Conservation (phyloP, 2,329 filamentous ascomycete species). For the Escovopsis sp. region DNA sequence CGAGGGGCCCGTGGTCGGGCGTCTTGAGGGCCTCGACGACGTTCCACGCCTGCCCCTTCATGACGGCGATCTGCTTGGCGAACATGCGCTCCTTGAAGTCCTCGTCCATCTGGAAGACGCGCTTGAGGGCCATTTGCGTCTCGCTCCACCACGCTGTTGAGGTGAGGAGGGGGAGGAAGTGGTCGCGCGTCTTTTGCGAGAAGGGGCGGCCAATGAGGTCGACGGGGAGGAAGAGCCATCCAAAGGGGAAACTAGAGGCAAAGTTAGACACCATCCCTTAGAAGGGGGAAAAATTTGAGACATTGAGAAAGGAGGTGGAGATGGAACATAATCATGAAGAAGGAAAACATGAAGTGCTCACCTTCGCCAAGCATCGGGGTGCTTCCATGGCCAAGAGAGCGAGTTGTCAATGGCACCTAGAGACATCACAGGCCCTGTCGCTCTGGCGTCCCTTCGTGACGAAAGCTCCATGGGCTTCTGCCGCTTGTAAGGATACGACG, state of each 20-base stretch:
- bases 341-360: too few species aligned
- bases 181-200: conserved; percentile 80
- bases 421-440: conserved; percentile 43
- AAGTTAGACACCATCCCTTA: too few species aligned
- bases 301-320: too few species aligned
- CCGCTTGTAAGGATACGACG: conserved; percentile 53
- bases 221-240: conserved; percentile 94
- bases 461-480: conserved; percentile 75
- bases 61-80: conserved; percentile 91
- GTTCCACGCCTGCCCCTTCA: conserved; percentile 99
- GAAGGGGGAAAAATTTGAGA: too few species aligned
- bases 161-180: conserved; percentile 90
- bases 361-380: conserved; percentile 74
- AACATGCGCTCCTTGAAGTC: conserved; percentile 99
- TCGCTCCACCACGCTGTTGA: conserved; percentile 96
- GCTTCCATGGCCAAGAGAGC: conserved; percentile 97
- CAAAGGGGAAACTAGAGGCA: conserved; percentile 94
- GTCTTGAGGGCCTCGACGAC: conserved; percentile 95
- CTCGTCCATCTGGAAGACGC: conserved; percentile 77
- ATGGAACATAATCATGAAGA: too few species aligned
- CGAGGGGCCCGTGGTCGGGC: conserved; percentile 78
- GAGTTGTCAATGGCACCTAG: conserved; percentile 96
- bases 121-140: conserved; percentile 72
- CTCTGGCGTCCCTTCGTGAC: conserved; percentile 27
- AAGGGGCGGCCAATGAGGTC: conserved; percentile 93